Conservation (phyloP, 129 eudicot genomes). For the Flaveria trinervia region DNA sequence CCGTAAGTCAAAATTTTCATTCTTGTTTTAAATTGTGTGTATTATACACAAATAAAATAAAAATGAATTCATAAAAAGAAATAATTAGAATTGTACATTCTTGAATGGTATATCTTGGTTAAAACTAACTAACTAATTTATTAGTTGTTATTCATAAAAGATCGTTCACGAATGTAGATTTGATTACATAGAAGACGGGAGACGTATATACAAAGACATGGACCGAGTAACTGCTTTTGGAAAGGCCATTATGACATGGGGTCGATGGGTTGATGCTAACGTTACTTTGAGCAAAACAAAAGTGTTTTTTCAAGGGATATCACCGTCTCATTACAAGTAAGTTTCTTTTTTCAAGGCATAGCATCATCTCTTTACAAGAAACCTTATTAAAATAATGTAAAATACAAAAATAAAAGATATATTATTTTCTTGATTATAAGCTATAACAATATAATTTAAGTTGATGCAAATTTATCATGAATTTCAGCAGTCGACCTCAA, state of each 20-base stretch:
- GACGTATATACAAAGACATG: slow-evolving; percentile 53
- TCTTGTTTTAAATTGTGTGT: neutral
- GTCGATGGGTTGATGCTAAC: slow-evolving; percentile 54
- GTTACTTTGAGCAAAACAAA: slow-evolving; percentile 40
- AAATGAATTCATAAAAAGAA: neutral
- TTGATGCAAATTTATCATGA: neutral
- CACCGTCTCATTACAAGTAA: slow-evolving; percentile 78
- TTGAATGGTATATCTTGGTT: neutral
- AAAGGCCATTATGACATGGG: slow-evolving; percentile 63
- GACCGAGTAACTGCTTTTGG: slow-evolving; percentile 58
- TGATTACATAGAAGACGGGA: slow-evolving; percentile 59
- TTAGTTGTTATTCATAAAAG: neutral
- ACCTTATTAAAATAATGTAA: neutral
- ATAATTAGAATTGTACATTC: neutral
- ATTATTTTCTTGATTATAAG: neutral
- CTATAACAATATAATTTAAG: neutral
- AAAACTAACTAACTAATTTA: neutral
- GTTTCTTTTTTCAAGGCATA: neutral
- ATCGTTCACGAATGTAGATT: slow-evolving; percentile 43
- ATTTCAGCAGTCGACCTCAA: neutral
- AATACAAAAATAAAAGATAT: neutral
- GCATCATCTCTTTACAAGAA: neutral
- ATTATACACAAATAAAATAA: neutral
- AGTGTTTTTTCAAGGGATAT: slow-evolving; percentile 73
- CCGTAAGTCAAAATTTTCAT: slow-evolving; percentile 39